These are phyloP conservation scores for Tolypocladium tropicale DNA, from an alignment of 2,329 filamentous ascomycete genomes.

Conservation along the genomic window DNA sequence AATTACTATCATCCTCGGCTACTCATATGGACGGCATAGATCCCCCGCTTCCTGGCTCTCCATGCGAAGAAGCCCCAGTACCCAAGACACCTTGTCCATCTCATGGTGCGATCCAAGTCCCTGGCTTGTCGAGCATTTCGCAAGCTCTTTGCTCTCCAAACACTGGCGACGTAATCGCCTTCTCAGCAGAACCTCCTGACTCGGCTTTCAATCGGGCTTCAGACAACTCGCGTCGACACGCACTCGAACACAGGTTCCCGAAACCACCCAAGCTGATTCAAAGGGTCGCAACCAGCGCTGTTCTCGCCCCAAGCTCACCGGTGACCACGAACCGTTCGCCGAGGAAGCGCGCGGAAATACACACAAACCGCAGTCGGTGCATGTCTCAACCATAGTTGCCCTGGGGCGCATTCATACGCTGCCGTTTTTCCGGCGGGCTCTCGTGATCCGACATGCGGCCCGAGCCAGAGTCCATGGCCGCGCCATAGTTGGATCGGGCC, in stretches of 20 bases:
- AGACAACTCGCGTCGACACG: not conserved
- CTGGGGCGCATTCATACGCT: slow-evolving; percentile 35
- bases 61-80: not conserved
- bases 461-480: slow-evolving; percentile 17
- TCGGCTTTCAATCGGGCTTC: not conserved
- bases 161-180: not conserved
- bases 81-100: not conserved
- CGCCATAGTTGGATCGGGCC: slow-evolving; percentile 15
- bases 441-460: slow-evolving; percentile 26
- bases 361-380: not conserved
- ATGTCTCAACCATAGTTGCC: slow-evolving; percentile 25
- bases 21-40: not conserved
- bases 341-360: not conserved
- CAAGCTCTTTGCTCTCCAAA: not conserved
- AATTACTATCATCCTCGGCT: not conserved
- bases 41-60: not conserved
- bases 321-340: not conserved
- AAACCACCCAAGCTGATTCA: not conserved
- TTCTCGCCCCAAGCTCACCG: too few species aligned
- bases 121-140: not conserved
- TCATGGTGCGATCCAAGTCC: not conserved
- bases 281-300: not conserved
- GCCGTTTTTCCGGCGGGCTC: slow-evolving; percentile 41
- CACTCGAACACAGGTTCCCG: not conserved
- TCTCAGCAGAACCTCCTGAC: not conserved